These are phyloP conservation scores for Fusarium stilboides DNA, from an alignment of 2,329 filamentous ascomycete species.

Conservation along the genomic window DNA sequence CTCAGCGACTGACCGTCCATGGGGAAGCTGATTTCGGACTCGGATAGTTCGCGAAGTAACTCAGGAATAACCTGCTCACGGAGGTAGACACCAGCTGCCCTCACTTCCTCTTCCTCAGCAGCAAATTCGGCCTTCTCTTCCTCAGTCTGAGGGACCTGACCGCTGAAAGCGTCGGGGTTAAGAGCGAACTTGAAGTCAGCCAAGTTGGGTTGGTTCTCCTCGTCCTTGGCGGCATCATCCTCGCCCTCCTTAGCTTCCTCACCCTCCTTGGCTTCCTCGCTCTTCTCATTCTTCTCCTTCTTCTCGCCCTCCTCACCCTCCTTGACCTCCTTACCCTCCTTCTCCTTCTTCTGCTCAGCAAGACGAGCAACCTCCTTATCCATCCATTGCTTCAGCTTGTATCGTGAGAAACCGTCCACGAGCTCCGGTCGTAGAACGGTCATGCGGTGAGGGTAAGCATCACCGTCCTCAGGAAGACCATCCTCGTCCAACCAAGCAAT, in stretches of 20 bases:
- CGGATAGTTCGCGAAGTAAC: slow-evolving; percentile 87
- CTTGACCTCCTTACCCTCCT: slow-evolving; percentile 48
- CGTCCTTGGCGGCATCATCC: slow-evolving; percentile 46
- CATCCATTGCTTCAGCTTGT: slow-evolving; percentile 91
- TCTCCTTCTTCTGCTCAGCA: slow-evolving; percentile 54
- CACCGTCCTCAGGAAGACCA: slow-evolving; percentile 59
- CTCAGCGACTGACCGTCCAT: slow-evolving; percentile 97
- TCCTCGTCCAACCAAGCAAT: slow-evolving; percentile 90
- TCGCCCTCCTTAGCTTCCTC: slow-evolving; percentile 46
- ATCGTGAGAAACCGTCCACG: slow-evolving; percentile 86
- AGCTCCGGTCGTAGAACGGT: slow-evolving; percentile 92
- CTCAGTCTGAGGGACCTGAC: slow-evolving; percentile 89
- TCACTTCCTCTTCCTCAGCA: slow-evolving; percentile 90
- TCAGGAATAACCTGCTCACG: slow-evolving; percentile 85
- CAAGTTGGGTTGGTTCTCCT: slow-evolving; percentile 80
- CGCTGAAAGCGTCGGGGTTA: slow-evolving; percentile 96
- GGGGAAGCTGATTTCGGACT: slow-evolving; percentile 95
- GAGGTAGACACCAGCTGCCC: slow-evolving; percentile 85
- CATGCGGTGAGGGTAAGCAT: slow-evolving; percentile 93
- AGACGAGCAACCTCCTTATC: slow-evolving; percentile 81
- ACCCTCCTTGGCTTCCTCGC: slow-evolving; percentile 48
- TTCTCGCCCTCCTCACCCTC: slow-evolving; percentile 55
- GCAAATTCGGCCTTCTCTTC: slow-evolving; percentile 88
- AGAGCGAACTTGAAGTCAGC: slow-evolving; percentile 89
- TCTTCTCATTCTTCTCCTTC: slow-evolving; percentile 47